Evolutionary conservation across 2,329 filamentous ascomycete species (phyloP), one percentile per base, ranked within the genome.

Genomic region (Colletotrichum siamense): DNA sequence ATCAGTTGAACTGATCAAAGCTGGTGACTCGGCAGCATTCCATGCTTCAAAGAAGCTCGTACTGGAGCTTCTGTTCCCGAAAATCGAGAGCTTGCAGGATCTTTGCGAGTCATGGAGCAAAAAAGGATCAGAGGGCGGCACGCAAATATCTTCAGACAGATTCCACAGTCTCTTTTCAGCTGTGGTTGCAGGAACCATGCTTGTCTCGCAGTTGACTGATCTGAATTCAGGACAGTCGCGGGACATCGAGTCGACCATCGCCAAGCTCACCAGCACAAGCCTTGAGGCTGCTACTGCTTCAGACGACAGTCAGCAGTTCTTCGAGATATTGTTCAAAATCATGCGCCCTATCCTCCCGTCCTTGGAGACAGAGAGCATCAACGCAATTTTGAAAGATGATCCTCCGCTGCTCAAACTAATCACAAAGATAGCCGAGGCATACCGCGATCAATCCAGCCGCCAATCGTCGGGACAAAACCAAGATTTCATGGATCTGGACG

Each of bases 401-500:
- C 76, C 82, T 4, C 82, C 86, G 26, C 82, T 92, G 6, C 81
- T 91, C 30, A 82, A 80, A 8, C 79, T 91, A 5, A 81, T 91
- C 16, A 80, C 83, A 3, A 86, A 83, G 13, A 74, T 91, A 3
- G 88, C 83, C 4, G 79, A 76, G 26, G 79, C 79, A 36, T 79
- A 85, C 62, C 81, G 79, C 62, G 82, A 85, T 18, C 83, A 82
- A 64, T 76, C 81, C 10, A 69, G 77, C 8, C 83, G 82, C 30
- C 84, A 85, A 65, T 81, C 81, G 1, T 83, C 82, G 2, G 78
- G 79, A 10, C 80, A 86, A 6, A 84, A 87, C 12, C 78, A 85
- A 4, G 91, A 93, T 78, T 81, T 88, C 8, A 94, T 95, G 92
- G 93, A 95, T 71, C 80, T 95, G 7, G 94, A 95, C 79, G 88